Base-by-base conservation (phyloP, 1,284 basidiomycete species). In the Heterobasidion annosum region DNA sequence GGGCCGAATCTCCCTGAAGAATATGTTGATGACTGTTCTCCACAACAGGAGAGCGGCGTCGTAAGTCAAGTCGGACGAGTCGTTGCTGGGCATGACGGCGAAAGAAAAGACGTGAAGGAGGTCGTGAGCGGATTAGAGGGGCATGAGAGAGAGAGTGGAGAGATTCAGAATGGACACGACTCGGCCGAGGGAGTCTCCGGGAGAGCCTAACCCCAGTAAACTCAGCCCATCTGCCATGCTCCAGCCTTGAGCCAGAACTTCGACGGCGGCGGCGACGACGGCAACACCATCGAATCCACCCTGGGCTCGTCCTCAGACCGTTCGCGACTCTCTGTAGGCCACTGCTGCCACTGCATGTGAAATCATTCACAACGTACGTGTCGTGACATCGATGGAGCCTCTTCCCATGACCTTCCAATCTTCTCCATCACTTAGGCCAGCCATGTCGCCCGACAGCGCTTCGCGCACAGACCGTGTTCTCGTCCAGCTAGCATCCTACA, bases 1-100 rank as follows among this genome's bases (percentile, higher is more conserved):
- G 2, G 95, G 93, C 59, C 95, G 81, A 63, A 99, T 89, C 73
- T 99, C 96, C 58, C 97, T 79, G 76, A 99, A 99, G 79, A 99
- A 99, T 63, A 99, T 87, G 70, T 92, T 93, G 63, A 91, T 92
- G 58, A 99, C 81, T 19, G 85, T 75, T 56, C 87, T 76, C 91
- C 91, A 91, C 70, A 91, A 88, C 43, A 85, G 64, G 67, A 92
- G 78, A 16, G 79, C 79, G 48, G 75, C 72, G 63, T 89, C 83
- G 64, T 91, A 91, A 57, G 70, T 62, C 47, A 73, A 46, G 59
- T 68, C 66, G 15, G 64, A 58, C 47, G 56, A 33, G 55, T 56
- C 48, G 43, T 54, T 54, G 55, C 55, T 53, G 52, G 56, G 54
- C 57, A 59, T 58, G 34, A 57, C 40, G 55, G 57, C 59, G 58